Percentiles rank a stretch among this genome's conserved stretches.
Evolutionary conservation across 352 stramenopile species (phyloP).

Genomic region (Pilasporangium apinafurcum): DNA sequence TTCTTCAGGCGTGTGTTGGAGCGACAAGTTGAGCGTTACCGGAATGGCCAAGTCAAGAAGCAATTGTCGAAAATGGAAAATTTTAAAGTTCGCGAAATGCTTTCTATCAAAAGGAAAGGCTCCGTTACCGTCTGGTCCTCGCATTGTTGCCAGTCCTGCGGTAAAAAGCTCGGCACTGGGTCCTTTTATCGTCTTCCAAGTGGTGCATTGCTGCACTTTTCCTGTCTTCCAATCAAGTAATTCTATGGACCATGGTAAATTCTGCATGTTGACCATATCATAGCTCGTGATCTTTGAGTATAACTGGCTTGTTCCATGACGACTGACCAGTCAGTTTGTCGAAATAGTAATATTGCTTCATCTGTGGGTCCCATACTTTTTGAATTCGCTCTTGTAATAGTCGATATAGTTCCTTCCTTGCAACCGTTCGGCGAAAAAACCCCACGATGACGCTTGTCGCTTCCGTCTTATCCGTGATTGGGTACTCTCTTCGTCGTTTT

Average conservation of each 20-base stretch:
- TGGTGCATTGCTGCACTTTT: conserved; percentile 64
- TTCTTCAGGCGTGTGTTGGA: conserved; percentile 78
- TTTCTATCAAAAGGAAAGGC: conserved; percentile 58
- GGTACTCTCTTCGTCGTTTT: conserved; percentile 33
- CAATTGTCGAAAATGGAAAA: conserved; percentile 88
- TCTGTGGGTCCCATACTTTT: conserved; percentile 63
- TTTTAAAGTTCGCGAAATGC: conserved; percentile 63
- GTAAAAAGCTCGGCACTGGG: conserved; percentile 59
- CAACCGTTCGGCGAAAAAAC: conserved; percentile 36
- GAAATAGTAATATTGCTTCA: conserved; percentile 77
- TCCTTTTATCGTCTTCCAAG: conserved; percentile 65
- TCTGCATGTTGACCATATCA: too few relatives aligned
- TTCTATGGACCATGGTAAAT: neutral
- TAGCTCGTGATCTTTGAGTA: conserved; percentile 43
- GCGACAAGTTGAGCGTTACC: conserved; percentile 60
- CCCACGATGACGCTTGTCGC: conserved; percentile 28
- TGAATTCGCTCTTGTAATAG: conserved; percentile 46
- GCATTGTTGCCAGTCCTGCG: conserved; percentile 62
- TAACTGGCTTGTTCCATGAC: conserved; percentile 66
- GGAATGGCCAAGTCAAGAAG: conserved; percentile 81
- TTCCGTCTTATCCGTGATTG: conserved; percentile 35
- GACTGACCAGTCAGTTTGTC: conserved; percentile 68
- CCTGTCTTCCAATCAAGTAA: conserved; percentile 43
- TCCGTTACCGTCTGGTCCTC: conserved; percentile 74
- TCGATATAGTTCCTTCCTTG: conserved; percentile 36